Evolutionary conservation across 768 basidiomycete genomes (phyloP), one percentile per base, ranked within the genome.

Genomic region (Tylopilus subfusipes): DNA sequence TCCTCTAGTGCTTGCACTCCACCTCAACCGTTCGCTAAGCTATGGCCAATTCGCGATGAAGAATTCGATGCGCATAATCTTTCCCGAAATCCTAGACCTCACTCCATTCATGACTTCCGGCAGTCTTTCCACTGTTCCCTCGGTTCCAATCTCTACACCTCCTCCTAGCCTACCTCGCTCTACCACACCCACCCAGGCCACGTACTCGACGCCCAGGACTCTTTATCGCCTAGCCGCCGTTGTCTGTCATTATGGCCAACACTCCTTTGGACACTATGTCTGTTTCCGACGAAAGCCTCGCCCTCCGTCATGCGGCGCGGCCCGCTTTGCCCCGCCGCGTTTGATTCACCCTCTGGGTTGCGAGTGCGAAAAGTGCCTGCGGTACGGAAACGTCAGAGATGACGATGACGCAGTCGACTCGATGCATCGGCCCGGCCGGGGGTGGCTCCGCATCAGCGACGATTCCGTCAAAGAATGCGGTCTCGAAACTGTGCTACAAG

Each of bases 191-290:
- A 83, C 84, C 1, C 82, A 82, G 9, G 75, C 78, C 24, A 78
- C 75, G 29, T 80, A 80, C 54, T 68, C 77, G 25, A 63, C 71
- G 2, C 76, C 79, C n/a, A 75, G 83, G 42, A 86, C 84, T n/a
- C 75, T 95, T 33, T 98, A 98, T 70, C 83, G 93, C 43, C 81
- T 98, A 33, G 72, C 84, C 2, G 85, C 91, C 11, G 84, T 90
- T 29, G 93, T 98, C 16, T 93, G 93, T 62, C 96, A 98, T 70
- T 96, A 86, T 66, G 96, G 96, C 14, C 83, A 86, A 50, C 94
- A 97, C 65, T 87, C 87, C 5, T 95, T 90, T 66, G 96, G 96
- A 6, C 96, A 99, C 67, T 99, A 96, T 67, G 82, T 98, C 59
- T 93, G 90, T 61, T 96, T 85, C 67, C 81, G 97, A 16, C 79